phyloP scores from a whole-genome alignment of 805 yeast genomes.

The Nakazawaea ernobii region DNA sequence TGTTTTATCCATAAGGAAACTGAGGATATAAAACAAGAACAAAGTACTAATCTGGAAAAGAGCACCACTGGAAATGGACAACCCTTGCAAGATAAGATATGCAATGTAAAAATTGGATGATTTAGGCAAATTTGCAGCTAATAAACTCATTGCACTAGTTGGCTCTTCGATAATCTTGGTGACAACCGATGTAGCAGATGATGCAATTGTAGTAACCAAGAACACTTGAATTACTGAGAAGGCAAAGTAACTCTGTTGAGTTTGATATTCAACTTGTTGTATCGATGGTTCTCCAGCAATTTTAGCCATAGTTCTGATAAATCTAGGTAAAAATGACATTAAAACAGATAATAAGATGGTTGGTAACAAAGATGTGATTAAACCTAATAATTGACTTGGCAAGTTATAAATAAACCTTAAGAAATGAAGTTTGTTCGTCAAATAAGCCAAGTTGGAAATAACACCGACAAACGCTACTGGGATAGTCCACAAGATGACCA shows the following conservation, averaged over 20 bases:
- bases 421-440: conserved; percentile 51
- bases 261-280: conserved; percentile 55
- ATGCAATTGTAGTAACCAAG: conserved; percentile 62
- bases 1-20: conserved; percentile 52
- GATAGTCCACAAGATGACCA: conserved; percentile 64
- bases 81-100: conserved; percentile 63
- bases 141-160: conserved; percentile 45
- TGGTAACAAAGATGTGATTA: conserved; percentile 66
- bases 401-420: conserved; percentile 51
- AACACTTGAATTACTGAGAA: conserved; percentile 70
- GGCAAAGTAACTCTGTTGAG: conserved; percentile 64
- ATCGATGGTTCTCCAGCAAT: conserved; percentile 51
- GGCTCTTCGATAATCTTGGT: conserved; percentile 58
- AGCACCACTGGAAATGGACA: conserved; percentile 58
- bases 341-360: conserved; percentile 58
- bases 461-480: conserved; percentile 79
- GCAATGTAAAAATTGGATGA: conserved; percentile 70
- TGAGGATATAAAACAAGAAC: conserved; percentile 52
- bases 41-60: conserved; percentile 58
- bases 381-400: conserved; percentile 50
- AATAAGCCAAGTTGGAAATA: conserved; percentile 59
- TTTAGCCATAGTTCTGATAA: conserved; percentile 59
- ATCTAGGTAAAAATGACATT: conserved; percentile 61
- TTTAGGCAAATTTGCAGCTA: conserved; percentile 66
- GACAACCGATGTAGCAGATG: conserved; percentile 66